Evolutionary conservation across 176 grass and related monocot species (phyloP), one percentile per base, ranked within the genome.

Genomic region (Tuctoria greenei): DNA sequence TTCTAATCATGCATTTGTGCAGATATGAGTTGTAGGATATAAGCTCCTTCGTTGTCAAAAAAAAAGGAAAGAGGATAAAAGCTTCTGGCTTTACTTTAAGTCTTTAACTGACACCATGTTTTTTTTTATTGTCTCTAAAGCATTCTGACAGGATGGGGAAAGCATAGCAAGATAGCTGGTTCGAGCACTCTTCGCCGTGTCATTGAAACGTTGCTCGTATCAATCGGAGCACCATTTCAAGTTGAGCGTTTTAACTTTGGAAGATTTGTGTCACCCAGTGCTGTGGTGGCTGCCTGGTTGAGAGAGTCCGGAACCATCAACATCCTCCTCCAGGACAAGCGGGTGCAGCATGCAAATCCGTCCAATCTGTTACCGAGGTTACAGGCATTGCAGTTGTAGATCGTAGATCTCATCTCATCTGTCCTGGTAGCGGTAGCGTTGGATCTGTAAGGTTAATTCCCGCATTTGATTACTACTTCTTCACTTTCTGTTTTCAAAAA

Each of bases 141-240:
- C 82, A 95, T 99, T 66, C 85, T 99, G 77, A 99, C 95, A 40
- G 95, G 95, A 54, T 99, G 95, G 95, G 95, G 95, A 61, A 99
- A 88, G 70, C 95, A 99, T 68, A 99, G 95, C 87, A 99, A 95
- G 82, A 77, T 92, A 46, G 78, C 92, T 6, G 91, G 95, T 18
- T 78, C 91, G 13, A 95, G 95, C 79, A 92, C 95, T 64, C 89
- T 99, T 11, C 82, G 92, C 2, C 62, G 26, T 25, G 95, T 88
- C 52, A 84, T 99, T 15, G 92, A 92, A 75, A 61, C 82, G 0
- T 26, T 99, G 10, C 91, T 99, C 11, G 64, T 79, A 64, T 91
- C 87, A 39, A 92, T 99, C 10, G 91, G 95, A 76, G 95, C 95
- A 14, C 95, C 95, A 1, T 99, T 99, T 68, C 91, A 86, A 40